Evolutionary conservation across 495 filamentous ascomycete genomes (phyloP).

Genomic region (Tuber indicum): DNA sequence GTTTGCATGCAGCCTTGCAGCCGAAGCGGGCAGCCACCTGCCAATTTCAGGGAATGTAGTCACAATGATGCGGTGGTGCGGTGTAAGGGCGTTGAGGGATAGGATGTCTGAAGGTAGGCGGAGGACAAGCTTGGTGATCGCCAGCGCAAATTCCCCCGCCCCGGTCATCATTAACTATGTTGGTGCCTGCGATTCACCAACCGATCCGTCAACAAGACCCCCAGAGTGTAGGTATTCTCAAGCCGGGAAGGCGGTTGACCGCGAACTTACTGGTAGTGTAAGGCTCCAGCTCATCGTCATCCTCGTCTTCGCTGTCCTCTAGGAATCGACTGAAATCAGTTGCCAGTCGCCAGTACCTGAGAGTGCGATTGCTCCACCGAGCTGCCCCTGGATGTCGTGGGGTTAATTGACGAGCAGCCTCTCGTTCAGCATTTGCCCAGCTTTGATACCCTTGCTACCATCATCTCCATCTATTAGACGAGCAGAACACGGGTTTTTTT

Average conservation of each 20-base stretch:
- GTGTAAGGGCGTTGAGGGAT: slow-evolving; percentile 31
- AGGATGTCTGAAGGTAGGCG: slow-evolving; percentile 3
- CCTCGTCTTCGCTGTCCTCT: slow-evolving; percentile 7
- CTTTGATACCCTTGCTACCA: slow-evolving; percentile 29
- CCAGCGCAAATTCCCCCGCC: not conserved
- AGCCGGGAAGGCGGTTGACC: not conserved
- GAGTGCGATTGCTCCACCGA: slow-evolving; percentile 34
- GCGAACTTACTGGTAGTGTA: slow-evolving; percentile 5
- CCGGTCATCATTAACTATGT: not conserved
- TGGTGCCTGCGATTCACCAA: not conserved
- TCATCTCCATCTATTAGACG: not conserved
- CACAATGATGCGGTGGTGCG: slow-evolving; percentile 28
- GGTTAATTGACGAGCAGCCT: slow-evolving; percentile 13
- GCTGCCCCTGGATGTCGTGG: slow-evolving; percentile 22
- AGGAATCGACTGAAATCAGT: slow-evolving; percentile 31
- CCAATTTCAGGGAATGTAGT: not conserved
- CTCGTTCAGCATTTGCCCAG: slow-evolving; percentile 27
- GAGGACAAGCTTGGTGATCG: not conserved
- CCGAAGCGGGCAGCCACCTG: not conserved
- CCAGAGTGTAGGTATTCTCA: not conserved
- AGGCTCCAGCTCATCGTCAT: not conserved
- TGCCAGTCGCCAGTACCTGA: slow-evolving; percentile 32
- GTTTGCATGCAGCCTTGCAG: not conserved
- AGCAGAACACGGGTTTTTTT: not conserved
- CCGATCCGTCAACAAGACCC: not conserved